Evolutionary conservation across 352 stramenopile genomes (phyloP), one percentile per base, ranked within the genome.

Genomic region (Pythium phragmiticola): DNA sequence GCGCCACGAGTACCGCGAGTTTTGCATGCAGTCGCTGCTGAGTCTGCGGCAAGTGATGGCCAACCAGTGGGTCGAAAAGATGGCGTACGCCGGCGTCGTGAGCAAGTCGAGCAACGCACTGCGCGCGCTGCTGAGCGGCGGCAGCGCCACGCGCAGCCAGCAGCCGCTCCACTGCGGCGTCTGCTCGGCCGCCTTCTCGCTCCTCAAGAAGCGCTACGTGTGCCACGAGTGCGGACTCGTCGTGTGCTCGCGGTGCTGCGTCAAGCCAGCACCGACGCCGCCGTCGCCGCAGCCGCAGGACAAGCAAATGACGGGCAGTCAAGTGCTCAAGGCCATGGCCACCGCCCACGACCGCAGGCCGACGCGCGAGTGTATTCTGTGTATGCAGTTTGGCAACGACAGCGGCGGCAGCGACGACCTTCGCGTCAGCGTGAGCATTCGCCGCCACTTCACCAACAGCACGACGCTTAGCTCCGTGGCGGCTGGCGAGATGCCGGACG

Each of bases 241-340:
- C 7, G 68, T 88, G 16, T 92, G 83, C 57, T 84, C 72, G 26
- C 81, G 79, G 55, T 92, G 83, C 65, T 80, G 71, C 51, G 70
- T 70, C 26, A 64, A 62, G 23, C 43, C 53, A 65, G 19, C 37
- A 42, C 9, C 37, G 14, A 42, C 11, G 37, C 9, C 9, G 37
- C 37, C 9, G 37, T 42, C 14, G 37, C 14, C 14, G 6, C 37
- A 42, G 37, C 37, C 37, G 37, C 37, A 30, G 26, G 26, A 30
- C 26, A 30, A 30, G 26, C 26, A 30, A 5, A 30, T 30, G 26
- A 30, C 26, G 26, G 26, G 26, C 26, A 30, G 26, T 5, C 37
- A 16, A 42, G 14, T 42, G 37, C 14, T 42, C 41, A 28, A 17
- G 13, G 17, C 45, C 8, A 50, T 19, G 21, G 53, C 61, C 7